Evolutionary conservation across 2,329 filamentous ascomycete species (phyloP).

Genomic region (Colletotrichum salicis): DNA sequence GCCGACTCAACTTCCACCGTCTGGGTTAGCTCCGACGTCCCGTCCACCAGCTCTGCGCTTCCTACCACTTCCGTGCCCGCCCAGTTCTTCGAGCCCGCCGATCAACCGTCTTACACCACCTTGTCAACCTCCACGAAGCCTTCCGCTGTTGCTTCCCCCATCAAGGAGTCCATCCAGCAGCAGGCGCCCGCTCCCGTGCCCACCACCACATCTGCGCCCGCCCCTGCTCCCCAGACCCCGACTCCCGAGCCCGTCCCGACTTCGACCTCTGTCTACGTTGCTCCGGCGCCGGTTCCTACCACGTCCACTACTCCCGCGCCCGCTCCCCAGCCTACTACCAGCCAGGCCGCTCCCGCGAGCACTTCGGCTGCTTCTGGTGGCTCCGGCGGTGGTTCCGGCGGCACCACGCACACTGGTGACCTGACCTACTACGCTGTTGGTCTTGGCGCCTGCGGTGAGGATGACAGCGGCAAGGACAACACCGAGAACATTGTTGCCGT

Average conservation of each 20-base stretch:
- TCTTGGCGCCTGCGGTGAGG: slow-evolving; percentile 73
- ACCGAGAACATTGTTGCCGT: slow-evolving; percentile 75
- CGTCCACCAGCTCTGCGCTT: slow-evolving; percentile 41
- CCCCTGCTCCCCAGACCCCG: slow-evolving; percentile 39
- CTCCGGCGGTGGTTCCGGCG: slow-evolving; percentile 37
- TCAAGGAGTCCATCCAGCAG: slow-evolving; percentile 17
- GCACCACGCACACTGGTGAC: slow-evolving; percentile 64
- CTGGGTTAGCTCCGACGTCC: slow-evolving; percentile 49
- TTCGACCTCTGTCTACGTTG: slow-evolving; percentile 19
- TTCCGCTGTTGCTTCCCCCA: not conserved
- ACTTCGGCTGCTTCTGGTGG: slow-evolving; percentile 23
- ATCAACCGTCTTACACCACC: slow-evolving; percentile 23
- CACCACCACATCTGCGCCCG: slow-evolving; percentile 31
- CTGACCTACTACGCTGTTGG: slow-evolving; percentile 81
- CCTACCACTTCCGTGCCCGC: slow-evolving; percentile 39
- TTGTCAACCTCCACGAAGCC: slow-evolving; percentile 25
- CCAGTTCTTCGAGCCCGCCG: slow-evolving; percentile 45
- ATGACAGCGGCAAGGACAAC: slow-evolving; percentile 66
- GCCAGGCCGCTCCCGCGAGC: slow-evolving; percentile 27
- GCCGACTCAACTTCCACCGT: slow-evolving; percentile 61
- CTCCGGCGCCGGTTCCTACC: slow-evolving; percentile 21
- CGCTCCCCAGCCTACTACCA: slow-evolving; percentile 30
- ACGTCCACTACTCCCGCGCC: slow-evolving; percentile 27
- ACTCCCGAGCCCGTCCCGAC: slow-evolving; percentile 35
- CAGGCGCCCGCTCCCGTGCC: slow-evolving; percentile 30